These are phyloP conservation scores for Apiotrichum domesticum DNA, from an alignment of 1,284 basidiomycete genomes.

Conservation along the genomic window DNA sequence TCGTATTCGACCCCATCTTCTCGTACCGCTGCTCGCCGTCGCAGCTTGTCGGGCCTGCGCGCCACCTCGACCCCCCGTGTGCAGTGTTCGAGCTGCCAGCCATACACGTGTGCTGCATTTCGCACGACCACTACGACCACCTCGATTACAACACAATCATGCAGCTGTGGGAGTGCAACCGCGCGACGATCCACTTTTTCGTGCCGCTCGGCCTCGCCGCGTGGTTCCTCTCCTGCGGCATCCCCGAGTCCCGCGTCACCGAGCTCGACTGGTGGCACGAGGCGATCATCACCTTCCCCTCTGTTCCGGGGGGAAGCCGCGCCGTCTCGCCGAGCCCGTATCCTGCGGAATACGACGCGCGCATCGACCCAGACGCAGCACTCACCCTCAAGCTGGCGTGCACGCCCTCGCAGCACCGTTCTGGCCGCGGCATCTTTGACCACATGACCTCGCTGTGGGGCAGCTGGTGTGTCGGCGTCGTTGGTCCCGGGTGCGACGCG, in stretches of 20 bases:
- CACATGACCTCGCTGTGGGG: conserved; percentile 47
- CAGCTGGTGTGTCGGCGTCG: conserved; percentile 43
- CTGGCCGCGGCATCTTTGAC: conserved; percentile 41
- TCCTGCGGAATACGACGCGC: neutral
- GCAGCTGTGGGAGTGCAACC: conserved; percentile 41
- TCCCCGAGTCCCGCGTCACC: conserved; percentile 36
- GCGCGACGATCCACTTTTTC: conserved; percentile 42
- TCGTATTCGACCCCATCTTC: conserved; percentile 47
- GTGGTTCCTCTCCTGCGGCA: conserved; percentile 40
- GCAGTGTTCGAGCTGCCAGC: conserved; percentile 38
- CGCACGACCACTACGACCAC: conserved; percentile 48
- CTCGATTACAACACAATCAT: conserved; percentile 45
- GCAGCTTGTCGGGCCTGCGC: conserved; percentile 42
- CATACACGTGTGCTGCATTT: conserved; percentile 42
- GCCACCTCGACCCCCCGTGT: conserved; percentile 42
- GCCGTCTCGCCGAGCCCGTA: neutral
- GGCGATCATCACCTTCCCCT: conserved; percentile 32
- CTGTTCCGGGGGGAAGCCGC: neutral
- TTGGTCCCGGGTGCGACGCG: conserved; percentile 21
- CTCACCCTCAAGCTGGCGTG: conserved; percentile 40
- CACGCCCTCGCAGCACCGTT: conserved; percentile 46
- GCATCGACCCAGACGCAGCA: conserved; percentile 10
- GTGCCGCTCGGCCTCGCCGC: conserved; percentile 41
- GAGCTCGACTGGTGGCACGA: conserved; percentile 48
- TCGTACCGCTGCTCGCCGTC: conserved; percentile 44